Base-by-base conservation (phyloP, 2,329 filamentous ascomycete species). In the Pseudogymnoascus destructans region DNA sequence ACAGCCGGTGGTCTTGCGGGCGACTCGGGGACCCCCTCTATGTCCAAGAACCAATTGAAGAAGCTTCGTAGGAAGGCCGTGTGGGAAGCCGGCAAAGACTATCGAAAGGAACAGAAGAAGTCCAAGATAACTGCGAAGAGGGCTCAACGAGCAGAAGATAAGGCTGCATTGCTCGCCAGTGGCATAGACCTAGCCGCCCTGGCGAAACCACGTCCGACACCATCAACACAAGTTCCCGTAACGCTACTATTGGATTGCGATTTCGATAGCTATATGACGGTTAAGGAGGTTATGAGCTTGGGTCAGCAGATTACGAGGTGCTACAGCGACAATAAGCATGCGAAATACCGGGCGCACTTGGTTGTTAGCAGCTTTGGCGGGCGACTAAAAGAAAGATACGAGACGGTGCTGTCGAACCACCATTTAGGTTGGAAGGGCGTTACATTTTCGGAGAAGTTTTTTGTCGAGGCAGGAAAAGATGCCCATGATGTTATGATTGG, bases 21-120 rank as follows among this genome's bases (percentile, higher is more conserved):
- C 2, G 46, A 52, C 5, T 52, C 15, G 9, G 46, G n/a, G 9
- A n/a, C 25, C 19, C 25, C 25, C n/a, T 52, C 46, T 13, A 35
- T 96, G 57, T 95, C 92, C 15, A 97, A 97, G 68, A 95, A 85
- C 66, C 86, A 92, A 65, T 74, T 86, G 61, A 95, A 95, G 72
- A 92, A 89, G 67, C 75, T 89, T 57, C 82, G 79, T 61, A 84
- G 82, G 58, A 78, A 82, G 62, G 78, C 87, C 67, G 76, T 81
- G 68, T 95, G 88, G 86, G 89, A 95, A 65, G 82, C 84, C 6
- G 80, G 79, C 19, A 85, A 82, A 62, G 79, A 79, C 38, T 75
- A 77, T 30, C 80, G 81, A 61, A 78, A 77, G 61, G 71, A 70
- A 56, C 73, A 73, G 62, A 75, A 77, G 58, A 81, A 79, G 60